A percentile compares a stretch with the other conserved stretches of the same genome.
phyloP scores from a whole-genome alignment of 2,329 filamentous ascomycete genomes.

The Xylariaceae sp. region DNA sequence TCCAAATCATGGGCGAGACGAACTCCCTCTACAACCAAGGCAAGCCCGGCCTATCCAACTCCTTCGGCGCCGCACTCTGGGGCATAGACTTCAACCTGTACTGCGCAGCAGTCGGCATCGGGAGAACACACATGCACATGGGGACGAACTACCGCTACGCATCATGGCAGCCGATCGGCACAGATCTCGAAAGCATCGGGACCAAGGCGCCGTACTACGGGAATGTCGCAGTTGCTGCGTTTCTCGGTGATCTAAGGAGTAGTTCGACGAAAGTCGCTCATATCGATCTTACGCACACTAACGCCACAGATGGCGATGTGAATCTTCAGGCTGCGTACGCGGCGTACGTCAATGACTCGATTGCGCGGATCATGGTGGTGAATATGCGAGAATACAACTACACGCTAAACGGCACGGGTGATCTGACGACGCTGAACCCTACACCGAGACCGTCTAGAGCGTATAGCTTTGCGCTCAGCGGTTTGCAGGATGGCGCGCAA shows the following conservation, averaged over 20 bases:
- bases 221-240: conserved; percentile 55
- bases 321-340: conserved; percentile 54
- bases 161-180: conserved; percentile 58
- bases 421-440: conserved; percentile 25
- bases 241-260: conserved; percentile 44
- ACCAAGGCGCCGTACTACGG: conserved; percentile 66
- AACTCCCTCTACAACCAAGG: conserved; percentile 64
- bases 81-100: conserved; percentile 61
- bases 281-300: conserved; percentile 32
- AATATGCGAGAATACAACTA: conserved; percentile 62
- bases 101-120: conserved; percentile 53
- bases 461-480: conserved; percentile 43
- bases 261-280: conserved; percentile 45
- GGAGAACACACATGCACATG: conserved; percentile 62
- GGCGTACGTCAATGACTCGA: conserved; percentile 43
- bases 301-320: conserved; percentile 24
- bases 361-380: conserved; percentile 52
- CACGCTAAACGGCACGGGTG: conserved; percentile 42
- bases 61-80: conserved; percentile 66
- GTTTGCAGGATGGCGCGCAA: conserved; percentile 12
- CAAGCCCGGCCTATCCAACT: conserved; percentile 58
- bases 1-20: conserved; percentile 58
- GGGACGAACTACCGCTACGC: conserved; percentile 62
- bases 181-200: conserved; percentile 46
- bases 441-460: conserved; percentile 31